These are phyloP conservation scores for Mucor velutinosus DNA, from an alignment of 371 early-diverging fungal genomes.

Conservation along the genomic window DNA sequence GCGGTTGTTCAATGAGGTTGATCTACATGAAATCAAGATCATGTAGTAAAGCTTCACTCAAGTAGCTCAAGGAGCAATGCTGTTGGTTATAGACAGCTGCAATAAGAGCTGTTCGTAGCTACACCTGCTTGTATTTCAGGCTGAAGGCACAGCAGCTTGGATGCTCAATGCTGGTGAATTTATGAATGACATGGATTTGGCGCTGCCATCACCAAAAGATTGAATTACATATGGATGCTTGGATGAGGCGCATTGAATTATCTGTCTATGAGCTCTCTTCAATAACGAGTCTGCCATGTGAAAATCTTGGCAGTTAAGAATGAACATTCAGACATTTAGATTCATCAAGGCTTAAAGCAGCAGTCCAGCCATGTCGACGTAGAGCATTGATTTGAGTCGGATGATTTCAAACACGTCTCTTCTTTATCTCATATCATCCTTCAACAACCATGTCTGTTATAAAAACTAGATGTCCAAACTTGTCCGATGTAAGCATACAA, in stretches of 20 bases:
- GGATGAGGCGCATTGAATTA: not conserved
- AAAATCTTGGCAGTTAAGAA: not conserved
- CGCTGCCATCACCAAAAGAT: too few relatives aligned
- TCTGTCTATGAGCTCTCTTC: not conserved
- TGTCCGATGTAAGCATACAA: not conserved
- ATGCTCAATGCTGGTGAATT: not conserved
- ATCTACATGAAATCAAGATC: not conserved
- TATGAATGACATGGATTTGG: too few relatives aligned
- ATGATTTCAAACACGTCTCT: not conserved
- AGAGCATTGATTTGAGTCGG: not conserved
- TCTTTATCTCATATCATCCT: not conserved
- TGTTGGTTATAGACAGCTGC: too few relatives aligned
- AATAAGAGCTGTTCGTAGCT: too few relatives aligned
- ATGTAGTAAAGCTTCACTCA: not conserved
- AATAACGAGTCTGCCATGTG: not conserved
- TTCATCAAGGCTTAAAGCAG: not conserved
- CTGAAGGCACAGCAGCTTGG: too few relatives aligned
- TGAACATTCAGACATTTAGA: not conserved
- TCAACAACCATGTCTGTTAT: not conserved
- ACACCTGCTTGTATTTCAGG: too few relatives aligned
- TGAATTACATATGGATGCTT: not conserved
- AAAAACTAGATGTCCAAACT: not conserved
- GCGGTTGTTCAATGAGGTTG: not conserved
- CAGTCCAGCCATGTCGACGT: not conserved
- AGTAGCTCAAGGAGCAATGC: too few relatives aligned